phyloP scores from a whole-genome alignment of 768 basidiomycete genomes.

The Russula dissimulans region DNA sequence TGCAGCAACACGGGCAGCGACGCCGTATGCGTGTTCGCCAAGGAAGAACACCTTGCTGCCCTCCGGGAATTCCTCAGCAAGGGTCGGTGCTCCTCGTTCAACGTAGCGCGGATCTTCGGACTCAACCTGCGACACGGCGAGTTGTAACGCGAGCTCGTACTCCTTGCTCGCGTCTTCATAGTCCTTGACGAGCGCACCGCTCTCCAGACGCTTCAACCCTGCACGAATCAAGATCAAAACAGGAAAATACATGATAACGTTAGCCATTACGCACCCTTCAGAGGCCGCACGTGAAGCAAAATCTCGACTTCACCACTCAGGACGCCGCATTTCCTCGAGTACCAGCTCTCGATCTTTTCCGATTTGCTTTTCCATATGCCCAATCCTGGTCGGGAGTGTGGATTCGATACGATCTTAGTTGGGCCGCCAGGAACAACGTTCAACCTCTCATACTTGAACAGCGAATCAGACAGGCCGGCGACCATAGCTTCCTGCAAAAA shows the following conservation, averaged over 20 bases:
- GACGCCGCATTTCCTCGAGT: conserved; percentile 86
- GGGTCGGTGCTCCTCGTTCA: conserved; percentile 72
- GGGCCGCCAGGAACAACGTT: conserved; percentile 40
- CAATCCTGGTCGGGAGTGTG: conserved; percentile 62
- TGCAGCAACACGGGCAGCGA: conserved; percentile 78
- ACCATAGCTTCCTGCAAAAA: conserved; percentile 91
- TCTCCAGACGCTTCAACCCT: conserved; percentile 87
- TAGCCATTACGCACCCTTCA: conserved; percentile 57
- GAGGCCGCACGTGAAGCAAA: conserved; percentile 77
- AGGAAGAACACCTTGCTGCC: conserved; percentile 94
- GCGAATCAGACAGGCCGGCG: conserved; percentile 73
- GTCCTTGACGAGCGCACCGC: conserved; percentile 90
- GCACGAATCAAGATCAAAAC: not conserved
- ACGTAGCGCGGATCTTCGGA: conserved; percentile 85
- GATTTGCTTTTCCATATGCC: conserved; percentile 72
- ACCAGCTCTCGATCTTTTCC: conserved; percentile 70
- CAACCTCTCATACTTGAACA: conserved; percentile 79
- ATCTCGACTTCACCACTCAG: conserved; percentile 75
- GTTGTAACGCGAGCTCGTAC: conserved; percentile 78
- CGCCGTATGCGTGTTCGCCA: conserved; percentile 91
- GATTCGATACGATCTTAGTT: conserved; percentile 55
- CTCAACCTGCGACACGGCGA: conserved; percentile 67
- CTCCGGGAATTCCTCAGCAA: conserved; percentile 83
- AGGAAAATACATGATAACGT: not conserved
- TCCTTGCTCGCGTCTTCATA: conserved; percentile 81